Conservation (phyloP, 805 yeast species). For the Candida golubevii region DNA sequence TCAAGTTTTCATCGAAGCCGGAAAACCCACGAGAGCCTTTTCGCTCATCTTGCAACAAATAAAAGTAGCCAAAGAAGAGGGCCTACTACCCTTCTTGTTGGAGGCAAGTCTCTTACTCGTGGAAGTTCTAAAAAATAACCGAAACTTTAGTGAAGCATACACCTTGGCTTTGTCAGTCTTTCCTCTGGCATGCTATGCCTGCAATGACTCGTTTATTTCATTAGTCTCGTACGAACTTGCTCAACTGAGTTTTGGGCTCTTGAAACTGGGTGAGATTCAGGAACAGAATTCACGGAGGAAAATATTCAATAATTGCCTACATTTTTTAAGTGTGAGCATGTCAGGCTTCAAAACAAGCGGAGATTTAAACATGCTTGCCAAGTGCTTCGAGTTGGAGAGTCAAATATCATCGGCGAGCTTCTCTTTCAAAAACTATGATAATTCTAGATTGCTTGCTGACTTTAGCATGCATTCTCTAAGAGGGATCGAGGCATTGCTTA, state of each 20-base stretch:
- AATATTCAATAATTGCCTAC: conserved; percentile 29
- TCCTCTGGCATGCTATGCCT: conserved; percentile 42
- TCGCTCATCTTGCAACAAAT: conserved; percentile 48
- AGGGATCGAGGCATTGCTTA: conserved; percentile 12
- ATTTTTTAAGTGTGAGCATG: conserved; percentile 40
- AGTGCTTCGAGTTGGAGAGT: conserved; percentile 37
- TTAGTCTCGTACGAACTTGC: conserved; percentile 31
- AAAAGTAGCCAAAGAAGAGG: conserved; percentile 42
- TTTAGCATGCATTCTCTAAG: conserved; percentile 11
- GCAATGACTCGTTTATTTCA: conserved; percentile 36
- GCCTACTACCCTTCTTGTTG: conserved; percentile 40
- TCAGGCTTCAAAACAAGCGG: conserved; percentile 39
- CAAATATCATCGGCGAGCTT: conserved; percentile 6
- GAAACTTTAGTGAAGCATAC: conserved; percentile 41
- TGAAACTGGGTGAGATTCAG: conserved; percentile 1
- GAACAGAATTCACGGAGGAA: conserved; percentile 7
- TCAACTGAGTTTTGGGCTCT: conserved; percentile 19
- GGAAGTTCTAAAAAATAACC: conserved; percentile 40
- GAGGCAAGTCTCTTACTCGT: conserved; percentile 47
- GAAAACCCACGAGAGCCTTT: conserved; percentile 47
- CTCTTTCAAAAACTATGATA: conserved; percentile 4
- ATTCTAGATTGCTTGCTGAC: conserved; percentile 10
- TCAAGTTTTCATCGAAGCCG: conserved; percentile 37
- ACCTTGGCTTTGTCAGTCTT: conserved; percentile 37
- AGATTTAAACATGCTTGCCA: conserved; percentile 35